phyloP scores from a whole-genome alignment of 306 rosid species.

The Vigna nakashimae region DNA sequence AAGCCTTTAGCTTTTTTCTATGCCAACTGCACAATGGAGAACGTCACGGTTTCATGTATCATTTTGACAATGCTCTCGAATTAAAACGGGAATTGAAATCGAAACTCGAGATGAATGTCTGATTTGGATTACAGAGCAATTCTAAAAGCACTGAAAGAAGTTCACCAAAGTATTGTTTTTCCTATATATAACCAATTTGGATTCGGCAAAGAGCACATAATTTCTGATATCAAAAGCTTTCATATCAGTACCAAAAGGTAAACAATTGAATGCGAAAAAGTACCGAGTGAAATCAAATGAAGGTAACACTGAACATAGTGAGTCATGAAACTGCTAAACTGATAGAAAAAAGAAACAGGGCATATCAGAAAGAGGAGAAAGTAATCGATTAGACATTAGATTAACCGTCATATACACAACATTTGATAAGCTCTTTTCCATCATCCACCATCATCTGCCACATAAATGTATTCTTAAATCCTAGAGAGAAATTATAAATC shows the following conservation, averaged over 20 bases:
- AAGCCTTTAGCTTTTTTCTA: not conserved
- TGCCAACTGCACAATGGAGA: not conserved
- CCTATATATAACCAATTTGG: not conserved
- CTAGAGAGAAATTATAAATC: not conserved
- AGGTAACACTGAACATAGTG: not conserved
- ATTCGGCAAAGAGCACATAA: not conserved
- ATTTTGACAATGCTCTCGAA: not conserved
- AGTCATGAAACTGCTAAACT: not conserved
- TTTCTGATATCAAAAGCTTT: not conserved
- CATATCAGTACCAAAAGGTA: not conserved
- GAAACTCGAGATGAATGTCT: not conserved
- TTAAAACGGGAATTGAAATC: not conserved
- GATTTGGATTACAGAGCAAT: not conserved
- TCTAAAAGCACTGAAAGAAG: not conserved
- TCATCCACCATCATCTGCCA: not conserved
- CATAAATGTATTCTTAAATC: not conserved
- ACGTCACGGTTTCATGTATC: not conserved
- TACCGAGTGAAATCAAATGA: not conserved
- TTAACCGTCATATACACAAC: conserved; percentile 29
- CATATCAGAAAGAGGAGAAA: not conserved
- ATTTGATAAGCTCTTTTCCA: not conserved
- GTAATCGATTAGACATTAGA: not conserved
- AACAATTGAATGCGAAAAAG: not conserved
- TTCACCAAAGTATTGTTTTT: not conserved
- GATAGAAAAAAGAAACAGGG: conserved; percentile 3